Conservation (phyloP, 1,284 basidiomycete species). For the Tilletia walkeri region DNA sequence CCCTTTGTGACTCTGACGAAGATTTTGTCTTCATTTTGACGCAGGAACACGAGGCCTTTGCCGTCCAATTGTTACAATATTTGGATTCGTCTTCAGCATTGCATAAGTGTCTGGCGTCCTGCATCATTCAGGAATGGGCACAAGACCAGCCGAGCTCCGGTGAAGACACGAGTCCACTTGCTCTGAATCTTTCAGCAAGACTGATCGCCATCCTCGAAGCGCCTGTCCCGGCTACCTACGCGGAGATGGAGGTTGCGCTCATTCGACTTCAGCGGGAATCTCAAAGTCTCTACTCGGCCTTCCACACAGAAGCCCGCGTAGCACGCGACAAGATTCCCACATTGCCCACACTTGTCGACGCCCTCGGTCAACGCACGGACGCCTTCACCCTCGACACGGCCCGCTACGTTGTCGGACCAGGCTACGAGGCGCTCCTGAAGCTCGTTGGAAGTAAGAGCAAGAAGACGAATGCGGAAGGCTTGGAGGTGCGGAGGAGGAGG, state of each 20-base stretch:
- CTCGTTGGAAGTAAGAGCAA: constrained; percentile 66
- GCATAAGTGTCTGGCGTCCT: constrained; percentile 79
- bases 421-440: constrained; percentile 67
- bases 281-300: constrained; percentile 73
- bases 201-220: constrained; percentile 73
- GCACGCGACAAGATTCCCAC: constrained; percentile 74
- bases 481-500: constrained; percentile 75
- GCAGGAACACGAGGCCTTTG: constrained; percentile 30
- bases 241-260: constrained; percentile 84
- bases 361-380: constrained; percentile 63
- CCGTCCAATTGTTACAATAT: constrained; percentile 72
- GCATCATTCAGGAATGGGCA: constrained; percentile 92
- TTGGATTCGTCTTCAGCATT: constrained; percentile 84
- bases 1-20: constrained; percentile 18
- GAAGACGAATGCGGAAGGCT: constrained; percentile 67
- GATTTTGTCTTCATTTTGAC: neutral
- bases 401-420: constrained; percentile 68
- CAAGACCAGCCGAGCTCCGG: constrained; percentile 32
- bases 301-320: constrained; percentile 81
- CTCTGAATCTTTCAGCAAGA: constrained; percentile 61
- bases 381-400: constrained; percentile 82
- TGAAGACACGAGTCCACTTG: constrained; percentile 27
- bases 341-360: constrained; percentile 74
- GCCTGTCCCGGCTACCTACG: constrained; percentile 73
- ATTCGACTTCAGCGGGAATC: constrained; percentile 79